Conservation (phyloP, 345 rosid species). For the Mangifera indica region DNA sequence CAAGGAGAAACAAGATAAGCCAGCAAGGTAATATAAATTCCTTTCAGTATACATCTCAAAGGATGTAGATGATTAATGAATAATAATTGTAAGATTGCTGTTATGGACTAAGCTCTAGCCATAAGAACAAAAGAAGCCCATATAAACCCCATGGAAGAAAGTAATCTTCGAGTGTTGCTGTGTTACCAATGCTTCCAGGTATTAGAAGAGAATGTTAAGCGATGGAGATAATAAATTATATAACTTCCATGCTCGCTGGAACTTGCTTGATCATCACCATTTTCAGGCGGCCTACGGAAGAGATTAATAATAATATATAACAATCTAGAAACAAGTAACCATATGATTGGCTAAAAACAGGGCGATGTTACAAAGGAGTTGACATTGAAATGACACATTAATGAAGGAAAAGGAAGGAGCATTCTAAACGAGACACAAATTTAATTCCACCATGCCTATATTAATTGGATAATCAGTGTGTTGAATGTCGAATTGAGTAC, state of each 20-base stretch:
- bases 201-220: not conserved
- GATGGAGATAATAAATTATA: slow-evolving; percentile 8
- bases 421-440: not conserved
- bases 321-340: not conserved
- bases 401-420: not conserved
- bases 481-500: not conserved
- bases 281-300: slow-evolving; percentile 12
- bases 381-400: not conserved
- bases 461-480: not conserved
- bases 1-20: not conserved
- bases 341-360: not conserved
- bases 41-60: not conserved
- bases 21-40: not conserved
- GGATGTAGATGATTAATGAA: not conserved
- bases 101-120: not conserved
- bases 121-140: not conserved
- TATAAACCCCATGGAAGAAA: not conserved
- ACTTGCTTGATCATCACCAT: slow-evolving; percentile 3
- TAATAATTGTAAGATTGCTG: not conserved
- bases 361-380: no score
- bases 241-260: slow-evolving; percentile 1
- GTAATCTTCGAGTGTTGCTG: not conserved
- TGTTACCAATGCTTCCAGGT: not conserved
- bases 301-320: not conserved
- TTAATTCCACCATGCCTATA: not conserved